Base-by-base conservation (phyloP, 2,329 filamentous ascomycete species). In the Chaetomium strumarium region DNA sequence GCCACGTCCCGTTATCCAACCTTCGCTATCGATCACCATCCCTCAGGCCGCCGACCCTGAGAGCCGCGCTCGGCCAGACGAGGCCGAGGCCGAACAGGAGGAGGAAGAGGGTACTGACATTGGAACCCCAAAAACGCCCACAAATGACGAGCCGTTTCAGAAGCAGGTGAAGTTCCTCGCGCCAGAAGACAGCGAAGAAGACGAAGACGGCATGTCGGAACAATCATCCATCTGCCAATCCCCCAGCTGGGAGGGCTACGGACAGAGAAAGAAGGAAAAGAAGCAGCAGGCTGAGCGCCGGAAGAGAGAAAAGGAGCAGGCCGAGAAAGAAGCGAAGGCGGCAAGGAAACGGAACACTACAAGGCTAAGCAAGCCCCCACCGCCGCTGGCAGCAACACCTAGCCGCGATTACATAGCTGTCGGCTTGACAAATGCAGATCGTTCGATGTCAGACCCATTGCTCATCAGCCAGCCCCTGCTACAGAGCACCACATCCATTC, bases 241-340 rank as follows among this genome's bases (percentile, higher is more conserved):
- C 1, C 81, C 81, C 1, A 81, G 75, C 51, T 84, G 81, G 81
- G 79, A 82, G 56, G 75, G 77, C 19, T 79, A 79, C 58, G 72
- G 73, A 2, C 72, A 75, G 17, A 75, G 71, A 58, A 80, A 77
- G 59, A 77, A 74, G 61, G 76, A 79, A 56, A 79, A 76, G 63
- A 78, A 75, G 60, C 67, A 67, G 13, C 68, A 71, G 34, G 63
- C 64, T 12, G 67, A 70, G 49, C 68, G 69, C 55, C 64, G 64
- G 51, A 74, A 70, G 49, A 74, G 69, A 57, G 72, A 75, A 46
- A 71, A 74, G 53, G 68, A 72, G 44, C 67, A 65, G 39, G 65
- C 64, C 14, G 68, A 68, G n/a, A 68, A 65, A 43, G 68, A 72
- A 38, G 67, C 63, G 53, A 74, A 66, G 51, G 64, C 66, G 7